Percentiles rank a stretch among this genome's conserved stretches.
phyloP scores from a whole-genome alignment of 257 asterid species.

The Primulina eburnea region DNA sequence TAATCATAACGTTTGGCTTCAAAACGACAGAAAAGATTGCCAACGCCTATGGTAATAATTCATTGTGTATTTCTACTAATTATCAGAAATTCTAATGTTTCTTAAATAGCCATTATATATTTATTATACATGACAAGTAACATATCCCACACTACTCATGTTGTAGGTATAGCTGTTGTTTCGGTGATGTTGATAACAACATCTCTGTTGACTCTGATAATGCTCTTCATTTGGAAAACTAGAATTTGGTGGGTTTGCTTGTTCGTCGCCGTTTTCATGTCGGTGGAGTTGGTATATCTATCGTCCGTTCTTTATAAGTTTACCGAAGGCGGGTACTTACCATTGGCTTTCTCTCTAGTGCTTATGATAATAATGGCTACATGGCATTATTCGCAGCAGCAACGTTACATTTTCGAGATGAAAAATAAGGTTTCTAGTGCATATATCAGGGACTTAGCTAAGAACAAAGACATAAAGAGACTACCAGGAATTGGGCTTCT shows the following conservation, averaged over 20 bases:
- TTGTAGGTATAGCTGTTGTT: slow-evolving; percentile 66
- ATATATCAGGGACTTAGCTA: slow-evolving; percentile 38
- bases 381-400: slow-evolving; percentile 61
- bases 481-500: slow-evolving; percentile 62
- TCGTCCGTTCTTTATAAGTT: slow-evolving; percentile 60
- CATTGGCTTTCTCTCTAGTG: slow-evolving; percentile 44
- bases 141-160: neutral
- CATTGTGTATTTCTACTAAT: no score
- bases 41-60: slow-evolving; percentile 55
- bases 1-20: slow-evolving; percentile 47
- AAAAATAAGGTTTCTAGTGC: slow-evolving; percentile 51
- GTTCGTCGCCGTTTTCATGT: slow-evolving; percentile 37
- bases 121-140: no score
- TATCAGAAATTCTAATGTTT: neutral
- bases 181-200: slow-evolving; percentile 69
- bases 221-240: slow-evolving; percentile 67
- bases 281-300: slow-evolving; percentile 40
- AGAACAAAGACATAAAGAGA: slow-evolving; percentile 28
- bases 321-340: slow-evolving; percentile 66
- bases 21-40: slow-evolving; percentile 56
- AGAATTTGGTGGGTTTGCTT: slow-evolving; percentile 42
- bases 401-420: slow-evolving; percentile 56
- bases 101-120: neutral
- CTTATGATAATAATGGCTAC: slow-evolving; percentile 53
- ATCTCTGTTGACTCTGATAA: slow-evolving; percentile 45